Evolutionary conservation across 164 flowering plant species (phyloP), one percentile per base, ranked within the genome.

Genomic region (Tinospora cordifolia): DNA sequence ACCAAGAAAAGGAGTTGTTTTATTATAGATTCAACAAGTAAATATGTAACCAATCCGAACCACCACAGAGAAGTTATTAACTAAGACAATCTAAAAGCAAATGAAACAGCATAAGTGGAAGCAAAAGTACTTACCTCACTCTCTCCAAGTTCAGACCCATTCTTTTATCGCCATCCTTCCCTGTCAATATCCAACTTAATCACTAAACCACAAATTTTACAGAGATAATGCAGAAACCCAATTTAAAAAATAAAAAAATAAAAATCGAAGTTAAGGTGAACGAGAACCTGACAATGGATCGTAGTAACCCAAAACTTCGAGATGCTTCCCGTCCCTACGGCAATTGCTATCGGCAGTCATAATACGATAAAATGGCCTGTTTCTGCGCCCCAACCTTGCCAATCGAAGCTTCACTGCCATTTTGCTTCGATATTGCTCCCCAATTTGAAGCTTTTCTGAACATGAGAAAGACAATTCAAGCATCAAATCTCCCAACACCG

Each of bases 101-200:
- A 49, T 51, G 27, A 15, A 65, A 26, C 14, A 46, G 26, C 9
- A 26, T 14, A 19, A n/a, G 70, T 57, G 69, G 8, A 36, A 24
- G 8, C 10, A 62, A 19, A 30, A 30, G 36, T 4, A 84, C 94
- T 87, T 84, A 94, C 97, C 91, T 94, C 46, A 94, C 83, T 80
- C 98, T 83, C 30, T 94, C 98, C 69, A 94, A 94, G 47, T 91
- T 90, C 25, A 94, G 84, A 65, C 97, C 97, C 97, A 94, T 90
- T 63, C 97, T 75, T 78, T 91, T 94, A 14, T 89, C 91, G 15
- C 91, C 95, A 86, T 94, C 98, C 78, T 90, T 86, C 44, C 92
- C 98, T 93, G 74, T 63, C 78, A 3, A 67, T 62, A 27, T 24
- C 14, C 47, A 69, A 69, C 22, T 17, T 7, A 22, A 30, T 27